Evolutionary conservation across 768 basidiomycete genomes (phyloP).

Genomic region (Suillus ampliporus): DNA sequence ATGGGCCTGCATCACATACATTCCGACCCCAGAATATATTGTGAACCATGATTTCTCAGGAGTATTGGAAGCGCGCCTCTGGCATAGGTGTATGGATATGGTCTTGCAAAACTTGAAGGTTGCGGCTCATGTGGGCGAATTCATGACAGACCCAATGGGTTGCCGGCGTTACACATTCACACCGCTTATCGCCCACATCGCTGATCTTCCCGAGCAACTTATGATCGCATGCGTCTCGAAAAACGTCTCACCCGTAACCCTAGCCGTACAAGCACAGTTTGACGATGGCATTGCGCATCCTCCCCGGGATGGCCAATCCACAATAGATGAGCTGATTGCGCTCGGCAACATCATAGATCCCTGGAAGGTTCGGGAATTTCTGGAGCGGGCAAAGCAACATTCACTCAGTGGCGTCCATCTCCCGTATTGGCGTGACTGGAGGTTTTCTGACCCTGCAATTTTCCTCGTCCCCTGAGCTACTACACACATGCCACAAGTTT

Average conservation of each 20-base stretch:
- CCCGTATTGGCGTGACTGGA: constrained; percentile 34
- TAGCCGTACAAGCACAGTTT: constrained; percentile 16
- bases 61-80: background rate
- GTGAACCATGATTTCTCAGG: no score
- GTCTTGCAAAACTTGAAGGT: constrained; percentile 35
- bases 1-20: no score
- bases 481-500: constrained; percentile 1
- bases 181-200: constrained; percentile 24
- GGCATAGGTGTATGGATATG: constrained; percentile 38
- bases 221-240: constrained; percentile 16
- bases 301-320: constrained; percentile 9
- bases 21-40: no score
- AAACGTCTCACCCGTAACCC: constrained; percentile 11
- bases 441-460: constrained; percentile 18
- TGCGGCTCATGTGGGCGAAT: constrained; percentile 34
- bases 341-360: constrained; percentile 19
- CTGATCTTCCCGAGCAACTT: constrained; percentile 25
- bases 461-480: constrained; percentile 26
- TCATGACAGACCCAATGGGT: constrained; percentile 34
- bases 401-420: constrained; percentile 37
- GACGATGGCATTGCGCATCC: constrained; percentile 14
- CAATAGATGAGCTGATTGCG: background rate
- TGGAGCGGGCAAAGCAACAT: constrained; percentile 18
- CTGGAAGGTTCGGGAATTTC: constrained; percentile 27
- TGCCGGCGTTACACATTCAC: constrained; percentile 9